These are phyloP conservation scores for Psilocybe subaeruginosa DNA, from an alignment of 768 basidiomycete species.

Conservation along the genomic window DNA sequence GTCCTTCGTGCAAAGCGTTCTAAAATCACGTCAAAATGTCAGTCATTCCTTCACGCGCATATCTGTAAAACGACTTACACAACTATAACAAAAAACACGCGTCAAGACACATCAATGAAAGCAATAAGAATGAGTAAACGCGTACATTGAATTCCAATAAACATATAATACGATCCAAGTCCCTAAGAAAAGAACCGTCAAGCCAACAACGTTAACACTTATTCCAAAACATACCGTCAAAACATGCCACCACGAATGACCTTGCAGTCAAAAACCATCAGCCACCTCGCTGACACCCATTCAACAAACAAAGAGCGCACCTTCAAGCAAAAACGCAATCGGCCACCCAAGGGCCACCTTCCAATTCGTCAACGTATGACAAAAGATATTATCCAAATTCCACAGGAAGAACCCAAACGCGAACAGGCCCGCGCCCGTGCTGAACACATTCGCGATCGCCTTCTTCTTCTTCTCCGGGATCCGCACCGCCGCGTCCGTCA, in stretches of 20 bases:
- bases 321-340: slow-evolving; percentile 63
- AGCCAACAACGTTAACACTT: background rate
- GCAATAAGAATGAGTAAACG: background rate
- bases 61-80: slow-evolving; percentile 36
- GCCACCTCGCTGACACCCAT: too few relatives aligned
- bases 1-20: slow-evolving; percentile 66
- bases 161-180: slow-evolving; percentile 54
- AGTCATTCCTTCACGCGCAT: background rate
- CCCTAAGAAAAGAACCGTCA: slow-evolving; percentile 32
- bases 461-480: slow-evolving; percentile 47
- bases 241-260: slow-evolving; percentile 79
- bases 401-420: slow-evolving; percentile 70
- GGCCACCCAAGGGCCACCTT: slow-evolving; percentile 67
- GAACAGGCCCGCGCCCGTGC: slow-evolving; percentile 58
- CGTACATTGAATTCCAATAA: slow-evolving; percentile 55
- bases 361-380: slow-evolving; percentile 56
- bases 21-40: slow-evolving; percentile 21
- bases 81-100: slow-evolving; percentile 28
- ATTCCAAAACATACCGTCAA: slow-evolving; percentile 45
- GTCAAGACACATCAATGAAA: slow-evolving; percentile 4
- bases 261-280: slow-evolving; percentile 20
- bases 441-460: slow-evolving; percentile 48
- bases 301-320: too few relatives aligned
- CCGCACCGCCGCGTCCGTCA: slow-evolving; percentile 37
- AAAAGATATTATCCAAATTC: slow-evolving; percentile 85